Evolutionary conservation across 2,329 filamentous ascomycete species (phyloP).

Genomic region (Microascus cirrosus): DNA sequence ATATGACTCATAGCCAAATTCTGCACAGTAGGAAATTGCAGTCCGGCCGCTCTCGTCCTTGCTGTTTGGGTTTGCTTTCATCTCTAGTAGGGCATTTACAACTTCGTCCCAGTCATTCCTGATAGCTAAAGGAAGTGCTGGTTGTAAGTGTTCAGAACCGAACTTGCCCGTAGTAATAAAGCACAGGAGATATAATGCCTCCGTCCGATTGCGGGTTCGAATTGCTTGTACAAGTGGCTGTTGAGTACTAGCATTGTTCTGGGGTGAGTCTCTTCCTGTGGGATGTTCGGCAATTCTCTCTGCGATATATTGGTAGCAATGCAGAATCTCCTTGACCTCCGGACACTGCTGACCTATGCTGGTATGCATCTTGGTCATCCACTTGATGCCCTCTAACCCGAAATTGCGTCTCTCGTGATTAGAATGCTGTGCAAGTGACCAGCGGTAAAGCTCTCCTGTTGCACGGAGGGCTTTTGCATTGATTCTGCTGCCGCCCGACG

Average conservation of each 20-base stretch:
- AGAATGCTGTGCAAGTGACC: neutral
- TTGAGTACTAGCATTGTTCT: too few relatives aligned
- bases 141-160: neutral
- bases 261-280: too few relatives aligned
- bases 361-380: neutral
- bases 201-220: neutral
- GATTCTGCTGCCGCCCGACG: neutral
- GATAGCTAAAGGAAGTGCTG: conserved; percentile 7
- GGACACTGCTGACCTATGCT: neutral
- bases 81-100: conserved; percentile 5
- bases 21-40: conserved; percentile 8
- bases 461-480: neutral
- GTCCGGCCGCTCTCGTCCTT: conserved; percentile 8
- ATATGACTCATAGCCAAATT: conserved; percentile 5
- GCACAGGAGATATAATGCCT: conserved; percentile 6
- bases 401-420: neutral
- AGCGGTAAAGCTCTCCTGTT: neutral
- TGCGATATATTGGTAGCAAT: too few relatives aligned
- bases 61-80: conserved; percentile 6
- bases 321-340: neutral
- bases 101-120: conserved; percentile 7
- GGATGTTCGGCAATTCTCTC: too few relatives aligned
- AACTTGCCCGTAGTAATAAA: conserved; percentile 2
- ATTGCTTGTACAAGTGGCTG: conserved; percentile 1
- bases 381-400: neutral